Percentiles rank a stretch among this genome's conserved stretches.
Evolutionary conservation across 2,329 filamentous ascomycete genomes (phyloP).

Genomic region (Diaporthe sp.): DNA sequence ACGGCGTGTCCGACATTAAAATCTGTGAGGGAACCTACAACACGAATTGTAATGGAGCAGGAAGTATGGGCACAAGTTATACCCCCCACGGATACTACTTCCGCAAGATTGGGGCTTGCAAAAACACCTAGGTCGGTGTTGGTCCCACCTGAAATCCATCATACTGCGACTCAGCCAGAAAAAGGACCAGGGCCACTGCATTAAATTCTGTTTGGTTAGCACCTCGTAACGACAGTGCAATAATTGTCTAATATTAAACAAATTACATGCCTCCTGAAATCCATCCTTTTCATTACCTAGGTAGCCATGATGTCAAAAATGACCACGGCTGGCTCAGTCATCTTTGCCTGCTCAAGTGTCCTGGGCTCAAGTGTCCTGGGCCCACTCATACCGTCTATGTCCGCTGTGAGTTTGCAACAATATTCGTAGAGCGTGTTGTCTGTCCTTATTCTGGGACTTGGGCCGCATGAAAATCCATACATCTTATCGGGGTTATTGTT

Average conservation of each 20-base stretch:
- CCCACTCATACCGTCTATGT: not conserved
- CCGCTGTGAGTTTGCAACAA: not conserved
- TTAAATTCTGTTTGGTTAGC: not conserved
- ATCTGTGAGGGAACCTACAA: constrained; percentile 64
- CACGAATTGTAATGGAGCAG: constrained; percentile 62
- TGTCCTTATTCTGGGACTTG: not conserved
- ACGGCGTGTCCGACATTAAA: constrained; percentile 56
- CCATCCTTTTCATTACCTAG: not conserved
- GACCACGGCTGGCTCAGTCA: not conserved
- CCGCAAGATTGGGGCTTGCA: constrained; percentile 49
- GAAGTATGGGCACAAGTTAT: constrained; percentile 58
- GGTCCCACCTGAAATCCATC: not conserved
- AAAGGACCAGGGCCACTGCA: not conserved
- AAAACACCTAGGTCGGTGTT: not conserved
- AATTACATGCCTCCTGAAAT: no score
- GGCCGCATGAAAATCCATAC: no score
- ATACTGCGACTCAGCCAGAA: not conserved
- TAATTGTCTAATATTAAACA: not conserved
- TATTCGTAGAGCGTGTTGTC: not conserved
- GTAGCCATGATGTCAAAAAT: not conserved
- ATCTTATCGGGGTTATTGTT: no score
- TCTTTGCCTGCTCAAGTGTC: not conserved
- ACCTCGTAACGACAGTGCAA: not conserved
- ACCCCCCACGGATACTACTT: constrained; percentile 65
- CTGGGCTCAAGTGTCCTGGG: not conserved